Conservation (phyloP, 495 filamentous ascomycete species). For the Hypoxylon intermedium region DNA sequence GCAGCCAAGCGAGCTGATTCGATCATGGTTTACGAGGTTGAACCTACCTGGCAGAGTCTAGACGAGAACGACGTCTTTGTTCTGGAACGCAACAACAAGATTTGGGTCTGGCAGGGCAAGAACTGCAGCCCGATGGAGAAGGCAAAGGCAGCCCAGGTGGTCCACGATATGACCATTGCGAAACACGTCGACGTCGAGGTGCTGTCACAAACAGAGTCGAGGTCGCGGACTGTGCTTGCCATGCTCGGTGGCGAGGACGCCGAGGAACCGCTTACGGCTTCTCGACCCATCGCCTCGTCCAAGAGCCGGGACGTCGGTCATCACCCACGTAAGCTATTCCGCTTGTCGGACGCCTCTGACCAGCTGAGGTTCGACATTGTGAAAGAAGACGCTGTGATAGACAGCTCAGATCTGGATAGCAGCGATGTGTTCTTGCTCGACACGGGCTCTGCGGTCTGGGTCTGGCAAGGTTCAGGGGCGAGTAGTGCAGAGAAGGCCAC, state of each 20-base stretch:
- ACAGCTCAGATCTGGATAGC: slow-evolving; percentile 55
- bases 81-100: slow-evolving; percentile 64
- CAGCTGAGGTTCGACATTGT: slow-evolving; percentile 59
- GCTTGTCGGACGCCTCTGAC: slow-evolving; percentile 63
- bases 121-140: slow-evolving; percentile 70
- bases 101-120: slow-evolving; percentile 71
- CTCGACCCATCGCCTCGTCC: slow-evolving; percentile 48
- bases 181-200: slow-evolving; percentile 69
- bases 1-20: slow-evolving; percentile 50
- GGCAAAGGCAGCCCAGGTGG: slow-evolving; percentile 67
- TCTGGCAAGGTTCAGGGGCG: slow-evolving; percentile 64
- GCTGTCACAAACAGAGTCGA: slow-evolving; percentile 62
- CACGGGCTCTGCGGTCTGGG: slow-evolving; percentile 59
- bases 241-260: slow-evolving; percentile 60
- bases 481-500: slow-evolving; percentile 61
- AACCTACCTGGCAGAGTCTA: slow-evolving; percentile 65
- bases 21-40: slow-evolving; percentile 66
- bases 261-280: slow-evolving; percentile 43
- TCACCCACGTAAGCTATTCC: slow-evolving; percentile 57
- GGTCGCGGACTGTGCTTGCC: slow-evolving; percentile 59
- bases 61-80: slow-evolving; percentile 70
- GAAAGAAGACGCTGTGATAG: slow-evolving; percentile 55
- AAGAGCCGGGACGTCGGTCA: slow-evolving; percentile 6
- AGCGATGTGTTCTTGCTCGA: slow-evolving; percentile 68
- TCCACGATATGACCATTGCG: slow-evolving; percentile 65